A percentile compares a stretch with the other conserved stretches of the same genome.
Evolutionary conservation across 2,329 filamentous ascomycete species (phyloP).

Genomic region (Cephalotrichum gorgonifer): DNA sequence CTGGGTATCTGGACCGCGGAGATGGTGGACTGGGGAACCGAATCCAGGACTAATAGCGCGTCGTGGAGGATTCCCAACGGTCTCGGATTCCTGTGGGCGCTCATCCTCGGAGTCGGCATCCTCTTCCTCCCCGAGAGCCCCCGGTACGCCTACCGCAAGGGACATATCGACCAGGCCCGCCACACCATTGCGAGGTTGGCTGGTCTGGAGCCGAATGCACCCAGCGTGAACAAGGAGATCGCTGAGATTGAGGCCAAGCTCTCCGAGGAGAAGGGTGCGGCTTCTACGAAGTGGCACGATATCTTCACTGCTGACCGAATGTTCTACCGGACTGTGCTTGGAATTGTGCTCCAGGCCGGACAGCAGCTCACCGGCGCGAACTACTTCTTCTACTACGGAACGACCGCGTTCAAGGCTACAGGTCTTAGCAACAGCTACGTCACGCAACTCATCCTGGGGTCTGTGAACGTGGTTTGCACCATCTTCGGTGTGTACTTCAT

Average conservation of each 20-base stretch:
- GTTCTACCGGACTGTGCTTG: conserved; percentile 52
- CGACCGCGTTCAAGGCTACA: conserved; percentile 54
- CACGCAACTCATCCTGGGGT: conserved; percentile 57
- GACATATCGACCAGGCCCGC: conserved; percentile 36
- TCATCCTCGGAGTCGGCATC: conserved; percentile 38
- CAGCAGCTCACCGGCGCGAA: conserved; percentile 61
- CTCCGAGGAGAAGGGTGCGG: conserved; percentile 33
- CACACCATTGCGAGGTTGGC: conserved; percentile 34
- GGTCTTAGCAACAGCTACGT: conserved; percentile 56
- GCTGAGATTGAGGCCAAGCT: conserved; percentile 41
- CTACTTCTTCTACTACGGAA: conserved; percentile 59
- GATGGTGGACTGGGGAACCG: conserved; percentile 52
- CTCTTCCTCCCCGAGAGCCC: conserved; percentile 45
- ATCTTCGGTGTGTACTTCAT: conserved; percentile 56
- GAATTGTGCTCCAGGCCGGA: conserved; percentile 51
- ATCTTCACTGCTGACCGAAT: conserved; percentile 60
- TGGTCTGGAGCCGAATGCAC: conserved; percentile 26
- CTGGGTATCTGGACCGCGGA: conserved; percentile 53
- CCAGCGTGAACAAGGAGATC: conserved; percentile 34
- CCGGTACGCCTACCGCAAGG: conserved; percentile 36
- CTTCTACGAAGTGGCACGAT: conserved; percentile 41
- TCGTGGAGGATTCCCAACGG: conserved; percentile 55
- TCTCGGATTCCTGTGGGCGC: conserved; percentile 44
- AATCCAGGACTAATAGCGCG: conserved; percentile 29
- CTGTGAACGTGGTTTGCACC: conserved; percentile 58